Conservation (phyloP, 345 rosid species). For the Eucalyptus microcorys region DNA sequence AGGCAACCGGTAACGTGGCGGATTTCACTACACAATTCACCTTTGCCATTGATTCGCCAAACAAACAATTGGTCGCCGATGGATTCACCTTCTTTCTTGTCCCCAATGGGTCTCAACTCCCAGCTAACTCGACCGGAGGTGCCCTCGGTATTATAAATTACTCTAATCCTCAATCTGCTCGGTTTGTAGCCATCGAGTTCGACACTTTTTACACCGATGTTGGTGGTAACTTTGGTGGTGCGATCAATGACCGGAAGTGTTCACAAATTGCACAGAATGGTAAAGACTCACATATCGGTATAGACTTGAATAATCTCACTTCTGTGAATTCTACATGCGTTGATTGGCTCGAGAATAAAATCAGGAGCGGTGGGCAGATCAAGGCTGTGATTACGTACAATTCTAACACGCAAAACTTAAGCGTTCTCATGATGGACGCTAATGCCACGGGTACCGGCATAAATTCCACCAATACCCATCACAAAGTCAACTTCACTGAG, state of each 20-base stretch:
- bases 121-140: accelerated
- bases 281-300: too few species aligned
- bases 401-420: too few species aligned
- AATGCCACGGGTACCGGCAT: accelerated
- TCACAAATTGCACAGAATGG: accelerated
- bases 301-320: too few species aligned
- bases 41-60: background rate
- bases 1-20: background rate
- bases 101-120: too few species aligned
- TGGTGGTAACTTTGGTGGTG: too few species aligned
- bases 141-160: accelerated
- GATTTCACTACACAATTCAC: background rate
- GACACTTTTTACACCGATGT: too few species aligned
- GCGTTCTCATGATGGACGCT: too few species aligned
- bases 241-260: accelerated
- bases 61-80: background rate
- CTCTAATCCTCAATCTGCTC: accelerated
- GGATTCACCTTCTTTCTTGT: background rate
- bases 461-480: accelerated
- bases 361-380: too few species aligned
- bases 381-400: accelerated
- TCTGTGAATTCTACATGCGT: accelerated
- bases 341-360: accelerated
- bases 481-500: accelerated
- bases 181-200: too few species aligned